These are phyloP conservation scores for Tolypocladium album DNA, from an alignment of 2,329 filamentous ascomycete species.

Conservation along the genomic window DNA sequence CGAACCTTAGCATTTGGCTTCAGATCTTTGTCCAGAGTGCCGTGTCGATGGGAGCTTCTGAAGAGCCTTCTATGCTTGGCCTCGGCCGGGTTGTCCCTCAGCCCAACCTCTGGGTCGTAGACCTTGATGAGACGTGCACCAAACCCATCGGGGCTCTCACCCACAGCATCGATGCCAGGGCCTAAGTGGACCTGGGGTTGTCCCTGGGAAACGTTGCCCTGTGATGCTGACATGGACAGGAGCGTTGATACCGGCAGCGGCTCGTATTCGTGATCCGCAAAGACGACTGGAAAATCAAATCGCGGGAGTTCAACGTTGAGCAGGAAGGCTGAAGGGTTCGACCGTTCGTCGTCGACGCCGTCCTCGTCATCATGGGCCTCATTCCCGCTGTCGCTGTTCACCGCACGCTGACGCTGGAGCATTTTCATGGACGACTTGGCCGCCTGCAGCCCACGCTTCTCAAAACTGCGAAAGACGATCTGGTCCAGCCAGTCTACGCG, in stretches of 20 bases:
- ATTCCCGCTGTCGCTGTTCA: constrained; percentile 28
- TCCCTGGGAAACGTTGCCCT: constrained; percentile 63
- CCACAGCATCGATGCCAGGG: constrained; percentile 70
- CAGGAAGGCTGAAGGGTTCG: constrained; percentile 53
- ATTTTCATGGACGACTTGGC: constrained; percentile 54
- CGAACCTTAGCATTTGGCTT: constrained; percentile 94
- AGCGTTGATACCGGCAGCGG: constrained; percentile 72
- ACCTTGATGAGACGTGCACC: constrained; percentile 64
- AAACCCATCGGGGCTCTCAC: constrained; percentile 34
- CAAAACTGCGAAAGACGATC: constrained; percentile 81
- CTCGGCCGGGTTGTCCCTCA: constrained; percentile 86
- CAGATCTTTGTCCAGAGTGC: constrained; percentile 87
- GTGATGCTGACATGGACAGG: constrained; percentile 43
- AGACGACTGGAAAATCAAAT: constrained; percentile 93
- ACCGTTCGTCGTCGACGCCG: constrained; percentile 30
- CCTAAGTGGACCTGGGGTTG: constrained; percentile 84
- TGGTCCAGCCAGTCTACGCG: constrained; percentile 93
- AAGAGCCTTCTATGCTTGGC: constrained; percentile 89
- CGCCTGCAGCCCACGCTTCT: constrained; percentile 59
- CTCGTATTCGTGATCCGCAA: constrained; percentile 86
- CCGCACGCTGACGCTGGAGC: constrained; percentile 34
- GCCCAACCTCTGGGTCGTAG: constrained; percentile 87
- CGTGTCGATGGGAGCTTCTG: constrained; percentile 78
- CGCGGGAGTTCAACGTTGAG: constrained; percentile 86
- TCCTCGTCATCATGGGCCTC: constrained; percentile 14